Conservation (phyloP, 2,329 filamentous ascomycete species). For the Exophiala xenobiotica region DNA sequence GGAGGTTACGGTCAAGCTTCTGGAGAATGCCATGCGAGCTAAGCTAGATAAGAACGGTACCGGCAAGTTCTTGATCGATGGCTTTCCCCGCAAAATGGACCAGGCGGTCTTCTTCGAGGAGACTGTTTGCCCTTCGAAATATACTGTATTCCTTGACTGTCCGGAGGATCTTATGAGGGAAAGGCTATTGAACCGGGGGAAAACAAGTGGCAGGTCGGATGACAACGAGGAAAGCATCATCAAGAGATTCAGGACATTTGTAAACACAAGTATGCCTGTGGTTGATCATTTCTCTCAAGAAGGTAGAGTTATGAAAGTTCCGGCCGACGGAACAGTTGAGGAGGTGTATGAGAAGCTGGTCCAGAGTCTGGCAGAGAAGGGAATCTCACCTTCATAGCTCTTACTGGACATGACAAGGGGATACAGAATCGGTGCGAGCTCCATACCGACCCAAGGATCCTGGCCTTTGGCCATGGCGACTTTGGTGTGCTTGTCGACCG, state of each 20-base stretch:
- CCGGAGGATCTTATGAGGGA: slow-evolving; percentile 84
- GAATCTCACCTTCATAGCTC: slow-evolving; percentile 31
- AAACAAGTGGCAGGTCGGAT: slow-evolving; percentile 87
- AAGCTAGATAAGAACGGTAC: slow-evolving; percentile 59
- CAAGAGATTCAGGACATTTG: slow-evolving; percentile 92
- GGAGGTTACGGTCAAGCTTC: slow-evolving; percentile 90
- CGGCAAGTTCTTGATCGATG: slow-evolving; percentile 72
- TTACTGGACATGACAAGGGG: slow-evolving; percentile 1
- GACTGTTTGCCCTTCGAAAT: slow-evolving; percentile 75
- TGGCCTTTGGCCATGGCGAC: too few species aligned
- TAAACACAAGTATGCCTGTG: slow-evolving; percentile 97
- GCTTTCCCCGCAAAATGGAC: slow-evolving; percentile 96
- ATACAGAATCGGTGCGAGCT: not conserved
- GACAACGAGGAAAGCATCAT: slow-evolving; percentile 95
- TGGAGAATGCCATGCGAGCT: slow-evolving; percentile 88
- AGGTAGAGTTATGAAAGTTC: slow-evolving; percentile 76
- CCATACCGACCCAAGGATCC: not conserved
- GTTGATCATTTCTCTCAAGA: slow-evolving; percentile 78
- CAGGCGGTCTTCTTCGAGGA: slow-evolving; percentile 93
- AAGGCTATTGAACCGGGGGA: slow-evolving; percentile 80
- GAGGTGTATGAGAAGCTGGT: slow-evolving; percentile 60
- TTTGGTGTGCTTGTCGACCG: too few species aligned
- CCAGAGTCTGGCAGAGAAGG: slow-evolving; percentile 47
- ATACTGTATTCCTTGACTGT: slow-evolving; percentile 93
- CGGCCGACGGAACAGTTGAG: slow-evolving; percentile 67